These are phyloP conservation scores for Ambrosiella cleistominuta DNA, from an alignment of 2,329 filamentous ascomycete genomes.

Conservation along the genomic window DNA sequence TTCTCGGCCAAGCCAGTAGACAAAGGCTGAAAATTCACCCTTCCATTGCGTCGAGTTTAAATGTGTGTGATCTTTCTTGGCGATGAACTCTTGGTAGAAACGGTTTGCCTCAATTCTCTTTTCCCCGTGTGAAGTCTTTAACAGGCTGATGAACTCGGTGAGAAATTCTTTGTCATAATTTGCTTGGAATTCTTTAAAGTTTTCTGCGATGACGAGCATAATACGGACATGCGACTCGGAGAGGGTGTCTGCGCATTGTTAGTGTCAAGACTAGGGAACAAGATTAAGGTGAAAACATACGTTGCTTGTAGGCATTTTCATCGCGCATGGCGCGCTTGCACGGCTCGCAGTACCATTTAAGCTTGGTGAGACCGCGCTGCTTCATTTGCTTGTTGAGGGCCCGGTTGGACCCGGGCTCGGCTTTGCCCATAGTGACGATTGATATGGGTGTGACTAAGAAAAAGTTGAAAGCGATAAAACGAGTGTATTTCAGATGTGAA, in stretches of 20 bases:
- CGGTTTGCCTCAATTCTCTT: conserved; percentile 79
- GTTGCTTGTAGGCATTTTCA: conserved; percentile 15
- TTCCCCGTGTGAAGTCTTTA: conserved; percentile 74
- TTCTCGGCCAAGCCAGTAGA: conserved; percentile 69
- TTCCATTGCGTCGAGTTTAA: conserved; percentile 90
- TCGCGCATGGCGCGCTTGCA: conserved; percentile 36
- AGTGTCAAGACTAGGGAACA: neutral
- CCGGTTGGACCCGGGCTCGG: conserved; percentile 85
- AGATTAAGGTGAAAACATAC: neutral
- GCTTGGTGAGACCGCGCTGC: conserved; percentile 54
- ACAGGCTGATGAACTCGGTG: conserved; percentile 56
- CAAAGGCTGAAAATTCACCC: conserved; percentile 64
- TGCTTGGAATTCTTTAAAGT: conserved; percentile 68
- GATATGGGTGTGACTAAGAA: neutral
- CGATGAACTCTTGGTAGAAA: conserved; percentile 91
- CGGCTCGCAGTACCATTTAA: conserved; percentile 81
- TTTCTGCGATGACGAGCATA: conserved; percentile 73
- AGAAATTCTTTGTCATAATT: conserved; percentile 70
- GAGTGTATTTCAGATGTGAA: neutral
- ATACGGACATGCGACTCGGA: conserved; percentile 78
- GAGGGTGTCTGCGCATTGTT: conserved; percentile 53
- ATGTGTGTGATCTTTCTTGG: conserved; percentile 73
- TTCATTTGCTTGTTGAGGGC: conserved; percentile 83
- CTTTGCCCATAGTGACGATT: conserved; percentile 58
- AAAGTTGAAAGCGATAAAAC: neutral